These are phyloP conservation scores for Mucor velutinosus DNA, from an alignment of 371 early-diverging fungal species.

Conservation along the genomic window DNA sequence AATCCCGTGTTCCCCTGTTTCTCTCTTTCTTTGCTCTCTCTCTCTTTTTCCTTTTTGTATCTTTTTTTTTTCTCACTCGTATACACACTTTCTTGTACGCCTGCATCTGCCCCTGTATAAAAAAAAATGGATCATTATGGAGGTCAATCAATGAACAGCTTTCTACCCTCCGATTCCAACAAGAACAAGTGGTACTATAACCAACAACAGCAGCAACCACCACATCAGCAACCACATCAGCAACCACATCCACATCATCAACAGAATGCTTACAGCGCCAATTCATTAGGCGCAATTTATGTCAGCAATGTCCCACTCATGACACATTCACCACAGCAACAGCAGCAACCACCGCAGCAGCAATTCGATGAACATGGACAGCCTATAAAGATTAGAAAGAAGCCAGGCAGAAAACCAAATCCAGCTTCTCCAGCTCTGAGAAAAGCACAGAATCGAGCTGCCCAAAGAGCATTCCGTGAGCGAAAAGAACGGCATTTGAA, in stretches of 20 bases:
- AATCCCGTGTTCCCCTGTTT: constrained; percentile 14
- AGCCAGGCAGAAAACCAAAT: constrained; percentile 79
- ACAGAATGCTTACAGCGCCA: not conserved
- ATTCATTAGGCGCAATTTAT: constrained; percentile 20
- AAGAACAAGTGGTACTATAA: not conserved
- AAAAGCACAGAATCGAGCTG: constrained; percentile 80
- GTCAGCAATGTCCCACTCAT: constrained; percentile 20
- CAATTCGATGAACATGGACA: constrained; percentile 19
- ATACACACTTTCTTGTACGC: not conserved
- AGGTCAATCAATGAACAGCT: not conserved
- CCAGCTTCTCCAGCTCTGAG: constrained; percentile 68
- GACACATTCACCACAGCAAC: constrained; percentile 11
- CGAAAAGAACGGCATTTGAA: constrained; percentile 72
- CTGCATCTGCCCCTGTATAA: not conserved
- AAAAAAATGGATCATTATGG: constrained; percentile 11
- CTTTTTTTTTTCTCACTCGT: not conserved
- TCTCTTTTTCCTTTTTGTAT: not conserved
- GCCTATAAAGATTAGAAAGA: constrained; percentile 26
- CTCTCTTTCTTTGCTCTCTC: not conserved
- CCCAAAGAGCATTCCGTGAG: constrained; percentile 79
- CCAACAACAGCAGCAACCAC: not conserved
- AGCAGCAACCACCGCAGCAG: constrained; percentile 16
- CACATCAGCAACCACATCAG: not conserved
- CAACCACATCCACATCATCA: not conserved
- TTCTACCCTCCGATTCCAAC: not conserved